These are phyloP conservation scores for Lasiodiplodia gonubiensis DNA, from an alignment of 2,329 filamentous ascomycete genomes.

Conservation along the genomic window DNA sequence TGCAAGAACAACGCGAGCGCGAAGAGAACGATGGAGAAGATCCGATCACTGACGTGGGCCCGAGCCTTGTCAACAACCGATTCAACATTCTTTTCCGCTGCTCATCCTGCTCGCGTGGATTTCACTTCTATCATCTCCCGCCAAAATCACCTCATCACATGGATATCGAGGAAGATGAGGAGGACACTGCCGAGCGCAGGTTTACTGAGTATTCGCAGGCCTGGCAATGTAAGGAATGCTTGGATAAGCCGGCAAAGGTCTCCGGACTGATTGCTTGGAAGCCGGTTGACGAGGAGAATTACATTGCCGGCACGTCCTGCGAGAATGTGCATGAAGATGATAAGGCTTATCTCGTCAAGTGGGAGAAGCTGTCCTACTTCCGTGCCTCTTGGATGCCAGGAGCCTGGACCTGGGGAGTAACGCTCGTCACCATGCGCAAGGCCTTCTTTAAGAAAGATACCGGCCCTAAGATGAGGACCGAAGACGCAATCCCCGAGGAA, in stretches of 20 bases:
- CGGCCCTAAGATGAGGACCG: conserved; percentile 70
- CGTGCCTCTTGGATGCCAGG: conserved; percentile 87
- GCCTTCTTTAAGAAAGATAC: conserved; percentile 76
- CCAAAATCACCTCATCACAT: conserved; percentile 51
- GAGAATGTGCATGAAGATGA: conserved; percentile 71
- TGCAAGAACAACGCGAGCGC: conserved; percentile 83
- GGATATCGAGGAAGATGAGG: conserved; percentile 51
- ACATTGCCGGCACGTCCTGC: conserved; percentile 58
- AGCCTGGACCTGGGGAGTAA: conserved; percentile 82
- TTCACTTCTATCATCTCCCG: conserved; percentile 84
- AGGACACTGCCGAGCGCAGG: conserved; percentile 64
- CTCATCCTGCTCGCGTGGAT: conserved; percentile 73
- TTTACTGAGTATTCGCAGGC: conserved; percentile 73
- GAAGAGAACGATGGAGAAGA: conserved; percentile 80
- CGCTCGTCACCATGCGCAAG: conserved; percentile 67
- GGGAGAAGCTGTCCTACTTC: conserved; percentile 79
- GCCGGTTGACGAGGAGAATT: conserved; percentile 65
- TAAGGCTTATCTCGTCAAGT: conserved; percentile 94
- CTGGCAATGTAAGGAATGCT: conserved; percentile 84
- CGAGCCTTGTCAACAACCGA: conserved; percentile 72
- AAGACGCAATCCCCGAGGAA: conserved; percentile 87
- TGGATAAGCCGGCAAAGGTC: conserved; percentile 68
- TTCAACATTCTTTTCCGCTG: conserved; percentile 85
- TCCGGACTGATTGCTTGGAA: conserved; percentile 88
- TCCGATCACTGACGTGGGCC: conserved; percentile 69